Evolutionary conservation across 1,284 basidiomycete genomes (phyloP), one percentile per base, ranked within the genome.

Genomic region (Cerrena zonata): DNA sequence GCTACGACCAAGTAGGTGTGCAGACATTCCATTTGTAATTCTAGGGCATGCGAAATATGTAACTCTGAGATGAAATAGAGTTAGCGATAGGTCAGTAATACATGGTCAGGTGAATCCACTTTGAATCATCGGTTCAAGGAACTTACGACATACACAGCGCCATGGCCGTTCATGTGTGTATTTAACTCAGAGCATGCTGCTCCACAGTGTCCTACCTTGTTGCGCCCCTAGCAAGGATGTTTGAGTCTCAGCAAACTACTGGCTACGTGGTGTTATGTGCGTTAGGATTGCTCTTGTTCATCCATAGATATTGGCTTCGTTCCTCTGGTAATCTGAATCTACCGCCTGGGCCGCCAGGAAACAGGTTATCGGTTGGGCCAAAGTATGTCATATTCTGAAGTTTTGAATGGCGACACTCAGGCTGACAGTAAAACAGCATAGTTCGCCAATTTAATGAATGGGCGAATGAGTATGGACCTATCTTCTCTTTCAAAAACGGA

Each of bases 401-500:
- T 34, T 34, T 34, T n/a, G 7, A 34, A 30, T 12, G 24, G 3
- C 7, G 12, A 15, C 4, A 26, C 3, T 22, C 3, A 5, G 18
- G 26, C 18, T 44, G 18, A 21, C 41, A 12, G 13, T 18, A 45
- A 18, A n/a, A 21, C 15, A 34, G 5, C 39, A 42, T 41, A 45
- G 47, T 50, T 54, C 30, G 44, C 24, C 27, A 57, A 34, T 65
- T 69, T 36, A 58, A 60, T 23, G 60, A 69, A 39, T 70, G 68
- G 69, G 64, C 69, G 15, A 55, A 68, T 34, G 48, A 62, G 48
- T 74, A 73, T 52, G 70, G 70, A 0, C 66, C 71, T 0, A 54
- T 74, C 4, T 61, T 69, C 45, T 67, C 65, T 10, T 60, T 72
- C 25, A 59, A 55, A 25, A 61, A 64, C 34, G 68, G 69, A n/a